Evolutionary conservation across 805 yeast genomes (phyloP).

Genomic region (Kodamaea restingae): DNA sequence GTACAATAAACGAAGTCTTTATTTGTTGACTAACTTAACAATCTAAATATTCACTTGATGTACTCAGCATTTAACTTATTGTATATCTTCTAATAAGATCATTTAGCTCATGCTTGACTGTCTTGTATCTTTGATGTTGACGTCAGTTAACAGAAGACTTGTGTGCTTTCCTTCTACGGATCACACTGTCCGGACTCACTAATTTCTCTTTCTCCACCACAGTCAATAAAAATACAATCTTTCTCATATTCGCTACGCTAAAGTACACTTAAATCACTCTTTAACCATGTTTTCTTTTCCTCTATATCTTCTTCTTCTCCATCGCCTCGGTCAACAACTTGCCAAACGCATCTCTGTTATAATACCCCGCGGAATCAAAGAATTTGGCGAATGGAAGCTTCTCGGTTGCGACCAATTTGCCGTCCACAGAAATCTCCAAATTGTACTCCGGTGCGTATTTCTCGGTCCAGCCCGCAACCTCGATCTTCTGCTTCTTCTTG

Average conservation of each 20-base stretch:
- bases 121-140: no score
- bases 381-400: slow-evolving; percentile 36
- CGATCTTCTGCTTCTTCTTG: slow-evolving; percentile 28
- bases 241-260: neutral
- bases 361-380: slow-evolving; percentile 45
- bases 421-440: slow-evolving; percentile 30
- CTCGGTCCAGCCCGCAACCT: slow-evolving; percentile 38
- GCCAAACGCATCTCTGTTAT: slow-evolving; percentile 33
- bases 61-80: no score
- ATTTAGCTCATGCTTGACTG: no score
- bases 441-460: slow-evolving; percentile 45
- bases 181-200: no score
- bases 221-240: neutral
- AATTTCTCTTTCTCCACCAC: neutral
- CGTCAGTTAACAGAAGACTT: no score
- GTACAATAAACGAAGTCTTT: no score
- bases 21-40: no score
- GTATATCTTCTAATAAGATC: no score
- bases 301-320: slow-evolving; percentile 14
- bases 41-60: no score
- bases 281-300: neutral
- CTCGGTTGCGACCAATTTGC: slow-evolving; percentile 19
- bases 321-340: slow-evolving; percentile 19
- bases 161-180: neutral
- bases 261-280: no score